These are phyloP conservation scores for Ceratopteris richardii DNA, from an alignment of 75 land plant species.

Conservation along the genomic window DNA sequence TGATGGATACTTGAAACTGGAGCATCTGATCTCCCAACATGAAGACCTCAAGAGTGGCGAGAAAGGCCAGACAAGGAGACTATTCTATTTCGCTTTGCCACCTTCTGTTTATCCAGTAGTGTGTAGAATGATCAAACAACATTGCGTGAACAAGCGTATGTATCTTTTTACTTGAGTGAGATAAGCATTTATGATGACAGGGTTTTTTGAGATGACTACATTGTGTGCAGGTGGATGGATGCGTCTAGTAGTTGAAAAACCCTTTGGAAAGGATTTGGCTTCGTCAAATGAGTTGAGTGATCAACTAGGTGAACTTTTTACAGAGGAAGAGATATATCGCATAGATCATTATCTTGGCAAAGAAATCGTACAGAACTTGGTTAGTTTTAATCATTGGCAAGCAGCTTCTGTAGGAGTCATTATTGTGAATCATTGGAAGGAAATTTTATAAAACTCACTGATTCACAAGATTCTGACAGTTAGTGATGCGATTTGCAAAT, in stretches of 20 bases:
- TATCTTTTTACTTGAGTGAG: no score
- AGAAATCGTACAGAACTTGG: slow-evolving; percentile 90
- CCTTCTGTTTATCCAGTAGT: slow-evolving; percentile 94
- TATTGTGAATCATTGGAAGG: no score
- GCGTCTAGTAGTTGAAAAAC: slow-evolving; percentile 88
- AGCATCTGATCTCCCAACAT: slow-evolving; percentile 47
- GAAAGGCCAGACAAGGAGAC: slow-evolving; percentile 58
- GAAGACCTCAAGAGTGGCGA: slow-evolving; percentile 44
- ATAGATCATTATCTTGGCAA: slow-evolving; percentile 97
- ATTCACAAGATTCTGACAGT: slow-evolving; percentile 29
- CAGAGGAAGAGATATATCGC: slow-evolving; percentile 84
- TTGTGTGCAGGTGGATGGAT: slow-evolving; percentile 92
- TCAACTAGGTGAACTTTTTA: slow-evolving; percentile 79
- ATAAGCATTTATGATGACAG: no score
- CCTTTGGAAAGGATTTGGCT: slow-evolving; percentile 87
- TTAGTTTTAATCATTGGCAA: no score
- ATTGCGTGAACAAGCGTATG: slow-evolving; percentile 76
- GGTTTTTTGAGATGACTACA: no score
- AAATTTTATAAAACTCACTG: neutral
- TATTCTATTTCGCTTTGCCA: slow-evolving; percentile 92
- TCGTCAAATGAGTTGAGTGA: slow-evolving; percentile 77
- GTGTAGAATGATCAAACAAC: slow-evolving; percentile 60
- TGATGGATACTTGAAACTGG: slow-evolving; percentile 62
- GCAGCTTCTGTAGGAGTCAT: no score
- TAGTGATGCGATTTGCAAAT: slow-evolving; percentile 94